Evolutionary conservation across 768 basidiomycete genomes (phyloP), one percentile per base, ranked within the genome.

Genomic region (Auricularia auricula-judae): DNA sequence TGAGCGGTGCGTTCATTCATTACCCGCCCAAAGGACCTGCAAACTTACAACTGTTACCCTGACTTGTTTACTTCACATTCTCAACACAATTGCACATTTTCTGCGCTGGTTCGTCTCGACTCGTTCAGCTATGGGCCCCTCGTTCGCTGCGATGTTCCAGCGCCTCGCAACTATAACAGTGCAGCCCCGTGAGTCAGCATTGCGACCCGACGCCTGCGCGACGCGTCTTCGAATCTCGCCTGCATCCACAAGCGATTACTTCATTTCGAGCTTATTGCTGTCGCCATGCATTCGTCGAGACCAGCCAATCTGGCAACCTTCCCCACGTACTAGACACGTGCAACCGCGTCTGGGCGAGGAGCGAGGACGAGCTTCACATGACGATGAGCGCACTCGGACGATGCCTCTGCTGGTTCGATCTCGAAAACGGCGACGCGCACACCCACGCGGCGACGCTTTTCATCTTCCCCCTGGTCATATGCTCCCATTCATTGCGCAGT

Each of bases 91-190:
- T 42, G 39, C 7, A 42, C 0, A 42, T 14, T 0, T 0, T 7
- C 7, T 42, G 7, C 12, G 66, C 65, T 39, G 42, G 8, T 58
- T 58, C 61, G 29, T 47, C 56, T 23, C 61, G 67, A 66, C n/a
- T 56, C n/a, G 23, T 29, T 14, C 72, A 93, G 91, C 64, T 93
- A 80, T 68, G 91, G 91, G 18, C 87, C 87, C 64, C 81, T 94
- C 35, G 83, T 93, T 66, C 88, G 91, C 66, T 94, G 92, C 76
- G 92, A 94, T 72, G 90, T 94, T 16, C 91, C 91, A 18, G 92
- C 91, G 1, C 89, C 91, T 1, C 85, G 90, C 67, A 89, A 89
- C 75, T 85, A 86, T 0, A 81, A 86, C 67, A 84, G 87, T 18
- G 82, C 80, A 64, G 81, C 86, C 71, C 89, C 91, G 91, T 93